Percentiles rank a stretch among this genome's conserved stretches.
Evolutionary conservation across 805 yeast species (phyloP).

Genomic region (Candida maesae): DNA sequence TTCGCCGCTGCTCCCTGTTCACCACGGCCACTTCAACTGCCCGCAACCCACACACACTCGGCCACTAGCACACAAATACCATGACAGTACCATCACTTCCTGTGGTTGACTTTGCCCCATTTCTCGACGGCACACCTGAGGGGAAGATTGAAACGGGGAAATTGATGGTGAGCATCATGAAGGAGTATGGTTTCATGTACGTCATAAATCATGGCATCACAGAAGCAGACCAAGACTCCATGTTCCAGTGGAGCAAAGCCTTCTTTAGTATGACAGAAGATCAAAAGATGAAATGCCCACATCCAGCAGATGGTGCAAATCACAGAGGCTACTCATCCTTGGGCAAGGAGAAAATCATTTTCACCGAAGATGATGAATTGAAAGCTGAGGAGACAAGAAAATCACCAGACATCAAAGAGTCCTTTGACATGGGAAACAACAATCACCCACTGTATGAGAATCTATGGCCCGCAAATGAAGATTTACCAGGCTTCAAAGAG

Average conservation of each 20-base stretch:
- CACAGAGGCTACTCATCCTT: conserved; percentile 28
- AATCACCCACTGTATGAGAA: conserved; percentile 14
- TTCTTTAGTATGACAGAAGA: conserved; percentile 17
- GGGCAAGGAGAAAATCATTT: conserved; percentile 28
- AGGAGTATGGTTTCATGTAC: conserved; percentile 26
- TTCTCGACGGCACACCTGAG: conserved; percentile 24
- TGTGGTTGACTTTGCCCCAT: conserved; percentile 28
- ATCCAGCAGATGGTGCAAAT: conserved; percentile 26
- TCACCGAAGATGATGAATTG: conserved; percentile 23
- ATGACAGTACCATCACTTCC: no score
- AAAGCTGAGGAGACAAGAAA: conserved; percentile 14
- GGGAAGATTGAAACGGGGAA: conserved; percentile 22
- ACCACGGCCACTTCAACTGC: no score
- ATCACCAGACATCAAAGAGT: conserved; percentile 28
- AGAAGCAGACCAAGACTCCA: conserved; percentile 11
- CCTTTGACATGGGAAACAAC: conserved; percentile 26
- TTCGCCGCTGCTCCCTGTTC: no score
- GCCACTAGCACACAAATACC: no score
- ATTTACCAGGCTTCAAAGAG: conserved; percentile 26
- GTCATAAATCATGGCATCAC: conserved; percentile 25
- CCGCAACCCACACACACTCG: no score
- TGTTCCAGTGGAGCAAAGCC: conserved; percentile 23
- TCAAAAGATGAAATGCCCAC: conserved; percentile 24
- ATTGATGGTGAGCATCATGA: conserved; percentile 26
- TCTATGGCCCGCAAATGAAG: conserved; percentile 27